A percentile compares a stretch with the other conserved stretches of the same genome.
Conservation (phyloP, 2,329 filamentous ascomycete genomes). For the Albifimbria verrucaria region DNA sequence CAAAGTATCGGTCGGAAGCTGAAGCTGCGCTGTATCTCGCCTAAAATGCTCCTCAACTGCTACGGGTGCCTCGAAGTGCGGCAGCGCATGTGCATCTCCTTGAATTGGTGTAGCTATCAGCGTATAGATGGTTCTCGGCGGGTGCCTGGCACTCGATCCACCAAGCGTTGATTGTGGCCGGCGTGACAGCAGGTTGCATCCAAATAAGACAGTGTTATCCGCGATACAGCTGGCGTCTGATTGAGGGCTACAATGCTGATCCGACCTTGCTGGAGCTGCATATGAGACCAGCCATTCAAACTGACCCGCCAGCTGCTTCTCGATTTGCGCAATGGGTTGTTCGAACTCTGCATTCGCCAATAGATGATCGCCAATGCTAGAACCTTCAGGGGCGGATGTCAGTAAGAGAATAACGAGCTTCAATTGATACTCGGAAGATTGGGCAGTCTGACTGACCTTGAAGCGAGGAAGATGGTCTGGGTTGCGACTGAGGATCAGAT, state of each 20-base stretch:
- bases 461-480: background rate
- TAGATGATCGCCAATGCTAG: slow-evolving; percentile 13
- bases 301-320: slow-evolving; percentile 44
- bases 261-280: slow-evolving; percentile 23
- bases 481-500: slow-evolving; percentile 2
- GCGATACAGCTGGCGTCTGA: slow-evolving; percentile 8
- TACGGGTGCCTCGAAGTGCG: slow-evolving; percentile 11
- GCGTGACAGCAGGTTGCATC: slow-evolving; percentile 50
- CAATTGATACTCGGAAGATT: background rate
- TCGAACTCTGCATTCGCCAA: slow-evolving; percentile 20
- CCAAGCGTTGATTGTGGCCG: slow-evolving; percentile 19
- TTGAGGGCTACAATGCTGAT: slow-evolving; percentile 12
- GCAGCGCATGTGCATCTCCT: slow-evolving; percentile 15
- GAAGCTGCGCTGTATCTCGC: background rate
- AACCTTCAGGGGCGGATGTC: background rate
- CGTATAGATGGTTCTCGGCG: slow-evolving; percentile 36
- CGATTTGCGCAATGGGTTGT: slow-evolving; percentile 28
- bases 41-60: background rate
- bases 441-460: background rate
- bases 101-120: slow-evolving; percentile 45
- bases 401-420: background rate
- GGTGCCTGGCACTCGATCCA: slow-evolving; percentile 10
- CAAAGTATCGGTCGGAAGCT: background rate
- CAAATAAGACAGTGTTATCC: slow-evolving; percentile 36
- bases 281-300: slow-evolving; percentile 48